These are phyloP conservation scores for Metarhizium sp. DNA, from an alignment of 2,329 filamentous ascomycete genomes.

Conservation along the genomic window DNA sequence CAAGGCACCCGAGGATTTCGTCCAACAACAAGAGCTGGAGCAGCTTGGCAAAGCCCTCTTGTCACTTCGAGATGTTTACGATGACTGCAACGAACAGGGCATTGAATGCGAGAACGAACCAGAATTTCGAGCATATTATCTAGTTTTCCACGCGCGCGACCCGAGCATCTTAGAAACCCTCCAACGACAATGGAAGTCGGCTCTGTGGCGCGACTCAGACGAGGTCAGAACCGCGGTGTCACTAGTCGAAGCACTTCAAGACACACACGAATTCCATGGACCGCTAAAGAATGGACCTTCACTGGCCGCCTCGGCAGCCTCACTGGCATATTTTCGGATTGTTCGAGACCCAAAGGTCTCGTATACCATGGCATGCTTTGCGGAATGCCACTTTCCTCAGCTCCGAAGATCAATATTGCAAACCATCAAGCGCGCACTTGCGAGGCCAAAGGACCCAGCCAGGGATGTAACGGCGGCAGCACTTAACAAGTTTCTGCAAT, in stretches of 20 bases:
- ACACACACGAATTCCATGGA: conserved; percentile 45
- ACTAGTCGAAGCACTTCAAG: conserved; percentile 51
- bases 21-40: conserved; percentile 58
- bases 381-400: conserved; percentile 56
- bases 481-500: conserved; percentile 50
- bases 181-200: conserved; percentile 47
- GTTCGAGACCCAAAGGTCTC: conserved; percentile 47
- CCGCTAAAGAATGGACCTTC: conserved; percentile 42
- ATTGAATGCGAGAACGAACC: conserved; percentile 52
- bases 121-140: conserved; percentile 57
- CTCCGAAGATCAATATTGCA: conserved; percentile 50
- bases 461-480: conserved; percentile 50
- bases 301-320: conserved; percentile 39
- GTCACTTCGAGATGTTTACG: conserved; percentile 56
- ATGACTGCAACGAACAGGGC: conserved; percentile 51
- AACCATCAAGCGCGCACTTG: conserved; percentile 44
- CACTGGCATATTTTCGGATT: conserved; percentile 49
- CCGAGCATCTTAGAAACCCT: conserved; percentile 43
- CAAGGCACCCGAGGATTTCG: conserved; percentile 49
- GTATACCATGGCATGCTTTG: conserved; percentile 62
- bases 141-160: conserved; percentile 52
- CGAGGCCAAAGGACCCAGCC: conserved; percentile 45
- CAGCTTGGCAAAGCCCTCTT: conserved; percentile 57
- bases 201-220: conserved; percentile 44
- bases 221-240: conserved; percentile 53